Conservation (phyloP, 768 basidiomycete genomes). For the Phylloporus rhodoxanthus region DNA sequence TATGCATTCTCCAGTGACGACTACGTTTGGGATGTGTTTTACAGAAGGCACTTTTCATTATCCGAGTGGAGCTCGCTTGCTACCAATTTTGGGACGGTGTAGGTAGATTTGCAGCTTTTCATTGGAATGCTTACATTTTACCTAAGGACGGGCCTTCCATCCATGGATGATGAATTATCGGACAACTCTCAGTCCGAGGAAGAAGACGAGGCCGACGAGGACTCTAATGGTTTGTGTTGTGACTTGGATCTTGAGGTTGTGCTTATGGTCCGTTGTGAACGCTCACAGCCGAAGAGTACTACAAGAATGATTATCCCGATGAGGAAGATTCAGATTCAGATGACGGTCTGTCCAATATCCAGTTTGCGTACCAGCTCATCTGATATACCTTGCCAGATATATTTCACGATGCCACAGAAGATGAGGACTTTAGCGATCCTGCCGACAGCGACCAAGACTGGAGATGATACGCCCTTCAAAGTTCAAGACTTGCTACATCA, state of each 20-base stretch:
- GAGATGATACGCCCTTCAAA: constrained; percentile 21
- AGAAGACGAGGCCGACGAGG: constrained; percentile 76
- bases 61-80: constrained; percentile 55
- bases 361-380: not conserved
- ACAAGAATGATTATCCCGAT: constrained; percentile 82
- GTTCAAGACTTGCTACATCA: constrained; percentile 5
- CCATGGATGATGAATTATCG: constrained; percentile 47
- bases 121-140: not conserved
- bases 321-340: constrained; percentile 47
- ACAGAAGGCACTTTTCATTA: constrained; percentile 56
- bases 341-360: constrained; percentile 30
- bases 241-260: not conserved
- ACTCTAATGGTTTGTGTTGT: constrained; percentile 62
- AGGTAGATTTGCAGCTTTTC: constrained; percentile 17
- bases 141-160: constrained; percentile 59
- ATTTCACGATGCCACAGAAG: constrained; percentile 51
- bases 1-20: constrained; percentile 36
- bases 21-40: constrained; percentile 84
- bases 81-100: constrained; percentile 63
- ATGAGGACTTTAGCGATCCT: constrained; percentile 35
- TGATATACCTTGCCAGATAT: constrained; percentile 38
- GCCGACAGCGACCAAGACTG: constrained; percentile 30
- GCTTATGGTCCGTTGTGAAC: not conserved
- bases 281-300: constrained; percentile 67
- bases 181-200: constrained; percentile 60